Evolutionary conservation across 108 stramenopile genomes (phyloP), one percentile per base, ranked within the genome.

Genomic region (Conticribra weissflogii): DNA sequence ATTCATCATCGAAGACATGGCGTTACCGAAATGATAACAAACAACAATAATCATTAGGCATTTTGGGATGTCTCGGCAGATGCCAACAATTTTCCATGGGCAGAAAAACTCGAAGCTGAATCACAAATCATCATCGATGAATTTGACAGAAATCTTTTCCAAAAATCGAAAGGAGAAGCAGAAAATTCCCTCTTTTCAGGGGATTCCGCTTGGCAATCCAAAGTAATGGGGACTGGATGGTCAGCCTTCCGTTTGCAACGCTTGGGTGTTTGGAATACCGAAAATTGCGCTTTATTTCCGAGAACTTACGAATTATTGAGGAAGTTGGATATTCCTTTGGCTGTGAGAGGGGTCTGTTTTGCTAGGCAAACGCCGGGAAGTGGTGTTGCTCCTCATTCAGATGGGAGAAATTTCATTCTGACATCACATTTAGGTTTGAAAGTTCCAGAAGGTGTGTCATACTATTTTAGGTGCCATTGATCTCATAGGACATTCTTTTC

Each of bases 291-390:
- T 24, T 60, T 79, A 21, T 97, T 97, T 63, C 95, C 96, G 3
- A 68, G 85, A 66, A 97, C 93, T 12, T 93, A 92, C 53, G 69
- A 91, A 46, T 54, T 95, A 17, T 56, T 97, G 32, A 72, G 77
- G 33, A 63, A 68, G 12, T 83, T 97, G 2, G 58, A 88, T 34
- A 97, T 97, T 28, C 96, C 96, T 3, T 67, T 97, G 57, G 96
- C 96, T 16, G 96, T 97, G 14, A 74, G 96, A 33, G 96, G 96
- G 1, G 94, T 97, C n/a, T 96, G 95, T 61, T 97, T 96, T 84
- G 96, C 96, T 14, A 66, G 90, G 32, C 96, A 97, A 66, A 75
- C 78, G 19, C 83, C 88, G 19, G 85, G 85, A 59, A 91, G 86
- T 52, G 95, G 96, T 7, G 96, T 97, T 0, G 83, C 83, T 16